These are phyloP conservation scores for Mallotus japonicus DNA, from an alignment of 441 rosid species.

Conservation along the genomic window DNA sequence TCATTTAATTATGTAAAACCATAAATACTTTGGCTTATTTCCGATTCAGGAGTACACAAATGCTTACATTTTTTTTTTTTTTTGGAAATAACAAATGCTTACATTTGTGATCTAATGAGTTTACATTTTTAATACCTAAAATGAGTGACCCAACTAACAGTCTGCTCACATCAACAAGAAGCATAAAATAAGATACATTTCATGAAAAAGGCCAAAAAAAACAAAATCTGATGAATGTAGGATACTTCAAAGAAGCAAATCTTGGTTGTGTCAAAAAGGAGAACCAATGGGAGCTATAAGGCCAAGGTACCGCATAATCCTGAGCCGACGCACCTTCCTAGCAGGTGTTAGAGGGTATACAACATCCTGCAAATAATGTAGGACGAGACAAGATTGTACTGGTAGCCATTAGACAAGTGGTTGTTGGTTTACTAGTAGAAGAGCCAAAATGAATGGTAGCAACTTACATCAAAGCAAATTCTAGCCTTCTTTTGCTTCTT, in stretches of 20 bases:
- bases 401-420: neutral
- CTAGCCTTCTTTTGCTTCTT: slow-evolving; percentile 30
- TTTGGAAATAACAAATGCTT: too few relatives aligned
- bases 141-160: too few relatives aligned
- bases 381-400: neutral
- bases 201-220: too few relatives aligned
- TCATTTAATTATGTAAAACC: too few relatives aligned
- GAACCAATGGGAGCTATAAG: slow-evolving; percentile 42
- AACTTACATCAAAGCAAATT: slow-evolving; percentile 30
- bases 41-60: too few relatives aligned
- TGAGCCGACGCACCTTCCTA: slow-evolving; percentile 29
- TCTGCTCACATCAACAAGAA: too few relatives aligned
- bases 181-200: too few relatives aligned
- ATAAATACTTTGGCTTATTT: too few relatives aligned
- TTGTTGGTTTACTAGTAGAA: neutral
- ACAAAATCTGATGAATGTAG: too few relatives aligned
- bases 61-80: too few relatives aligned
- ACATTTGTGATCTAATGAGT: too few relatives aligned
- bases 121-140: too few relatives aligned
- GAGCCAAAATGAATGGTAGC: neutral
- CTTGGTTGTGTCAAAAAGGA: slow-evolving; percentile 22
- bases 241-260: neutral
- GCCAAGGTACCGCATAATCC: slow-evolving; percentile 46
- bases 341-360: slow-evolving; percentile 21
- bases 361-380: slow-evolving; percentile 27